Base-by-base conservation (phyloP, 257 asterid species). In the Ocimum tenuiflorum region DNA sequence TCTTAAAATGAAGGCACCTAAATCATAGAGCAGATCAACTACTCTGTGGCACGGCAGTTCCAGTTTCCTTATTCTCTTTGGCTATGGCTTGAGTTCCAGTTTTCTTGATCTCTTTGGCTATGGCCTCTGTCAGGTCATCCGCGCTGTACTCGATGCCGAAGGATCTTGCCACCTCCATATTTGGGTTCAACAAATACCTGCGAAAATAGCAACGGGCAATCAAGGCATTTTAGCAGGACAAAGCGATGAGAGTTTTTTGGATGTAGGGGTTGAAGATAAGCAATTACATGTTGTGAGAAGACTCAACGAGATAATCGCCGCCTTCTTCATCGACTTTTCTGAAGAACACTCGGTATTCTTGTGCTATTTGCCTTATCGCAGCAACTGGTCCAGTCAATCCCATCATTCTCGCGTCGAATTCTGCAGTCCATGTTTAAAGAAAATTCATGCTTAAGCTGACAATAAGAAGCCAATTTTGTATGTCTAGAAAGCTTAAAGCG, bases 331-430 rank as follows among this genome's bases (percentile, higher is more conserved):
- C 97, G 47, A 86, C 83, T 74, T 82, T 94, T 73, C 69, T 82
- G 31, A 89, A 90, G 84, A 73, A 94, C 31, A 94, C 95, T 63
- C 97, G 50, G 79, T 90, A 94, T 73, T 90, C 97, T 76, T 85
- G 96, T 55, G 99, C 90, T 91, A 85, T 90, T 75, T 94, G 97
- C 80, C 95, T 86, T 63, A 88, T 75, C 22, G 97, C 86, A 74
- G 75, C 18, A 55, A 69, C 95, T 35, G 90, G 83, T 75, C 99
- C 99, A 0, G 95, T 94, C 73, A 94, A 78, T 71, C 99, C 97
- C 73, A 86, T 73, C 42, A 94, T 90, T 73, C 83, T 82, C 5
- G 89, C 72, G 77, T 82, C 85, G 41, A 90, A 84, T 79, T 94
- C 99, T 94, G 88, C 71, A 69, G 45, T 77, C 56, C 66, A 61